These are phyloP conservation scores for Pseudocercospora ulei DNA, from an alignment of 2,329 filamentous ascomycete species.

Conservation along the genomic window DNA sequence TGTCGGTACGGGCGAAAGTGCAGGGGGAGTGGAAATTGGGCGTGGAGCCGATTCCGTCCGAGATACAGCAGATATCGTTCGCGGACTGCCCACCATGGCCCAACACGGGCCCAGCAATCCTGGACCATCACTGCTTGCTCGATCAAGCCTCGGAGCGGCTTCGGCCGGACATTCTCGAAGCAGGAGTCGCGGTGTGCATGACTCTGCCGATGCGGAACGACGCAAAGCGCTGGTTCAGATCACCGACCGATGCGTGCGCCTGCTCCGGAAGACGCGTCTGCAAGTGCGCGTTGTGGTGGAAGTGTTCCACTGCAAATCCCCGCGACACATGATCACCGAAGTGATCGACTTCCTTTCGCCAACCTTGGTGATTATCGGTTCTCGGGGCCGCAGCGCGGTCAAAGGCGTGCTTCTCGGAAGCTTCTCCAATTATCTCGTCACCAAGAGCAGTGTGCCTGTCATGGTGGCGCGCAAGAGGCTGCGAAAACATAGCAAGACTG, in stretches of 20 bases:
- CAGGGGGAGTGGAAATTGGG: slow-evolving; percentile 48
- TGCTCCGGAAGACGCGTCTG: slow-evolving; percentile 80
- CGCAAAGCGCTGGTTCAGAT: slow-evolving; percentile 72
- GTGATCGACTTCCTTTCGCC: slow-evolving; percentile 89
- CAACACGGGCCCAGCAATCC: slow-evolving; percentile 22
- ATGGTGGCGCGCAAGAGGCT: slow-evolving; percentile 94
- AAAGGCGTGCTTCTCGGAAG: slow-evolving; percentile 93
- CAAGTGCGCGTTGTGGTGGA: slow-evolving; percentile 92
- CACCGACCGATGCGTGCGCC: slow-evolving; percentile 69
- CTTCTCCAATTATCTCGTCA: slow-evolving; percentile 94
- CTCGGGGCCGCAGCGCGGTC: slow-evolving; percentile 77
- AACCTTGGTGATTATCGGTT: slow-evolving; percentile 86
- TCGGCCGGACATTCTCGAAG: slow-evolving; percentile 22
- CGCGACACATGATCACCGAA: slow-evolving; percentile 90
- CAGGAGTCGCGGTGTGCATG: slow-evolving; percentile 36
- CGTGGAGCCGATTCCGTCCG: slow-evolving; percentile 66
- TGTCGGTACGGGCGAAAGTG: slow-evolving; percentile 41
- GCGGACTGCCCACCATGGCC: slow-evolving; percentile 46
- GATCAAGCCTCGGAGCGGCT: slow-evolving; percentile 15
- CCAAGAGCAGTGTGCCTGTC: slow-evolving; percentile 90
- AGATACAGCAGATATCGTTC: slow-evolving; percentile 64
- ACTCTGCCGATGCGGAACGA: slow-evolving; percentile 62
- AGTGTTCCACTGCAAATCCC: slow-evolving; percentile 96
- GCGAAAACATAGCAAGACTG: slow-evolving; percentile 61
- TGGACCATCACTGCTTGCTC: slow-evolving; percentile 31